Percentiles rank a stretch among this genome's conserved stretches.
Conservation (phyloP, 2,329 filamentous ascomycete genomes). For the Apiospora arundinis region DNA sequence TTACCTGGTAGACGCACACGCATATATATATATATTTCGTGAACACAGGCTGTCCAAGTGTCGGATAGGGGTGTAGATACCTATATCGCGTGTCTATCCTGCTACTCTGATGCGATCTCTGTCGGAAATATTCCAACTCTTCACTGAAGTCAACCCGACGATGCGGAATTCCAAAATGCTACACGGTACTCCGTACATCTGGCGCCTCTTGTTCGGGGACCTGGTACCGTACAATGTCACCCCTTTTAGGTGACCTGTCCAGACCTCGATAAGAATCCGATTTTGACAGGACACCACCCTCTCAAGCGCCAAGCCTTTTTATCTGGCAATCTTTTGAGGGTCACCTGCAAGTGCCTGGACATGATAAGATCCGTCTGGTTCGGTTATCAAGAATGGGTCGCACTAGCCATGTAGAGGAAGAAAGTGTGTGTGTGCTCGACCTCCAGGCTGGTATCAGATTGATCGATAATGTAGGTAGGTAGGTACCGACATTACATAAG, state of each 20-base stretch:
- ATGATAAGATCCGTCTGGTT: constrained; percentile 11
- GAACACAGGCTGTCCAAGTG: not conserved
- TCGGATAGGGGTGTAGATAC: not conserved
- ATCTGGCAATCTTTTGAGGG: constrained; percentile 11
- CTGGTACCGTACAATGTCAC: too few species aligned
- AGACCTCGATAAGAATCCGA: not conserved
- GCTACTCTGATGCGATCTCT: not conserved
- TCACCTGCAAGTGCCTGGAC: constrained; percentile 9
- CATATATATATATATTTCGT: not conserved
- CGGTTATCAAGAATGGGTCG: constrained; percentile 17
- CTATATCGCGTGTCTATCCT: not conserved
- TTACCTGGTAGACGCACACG: not conserved
- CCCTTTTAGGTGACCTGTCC: not conserved
- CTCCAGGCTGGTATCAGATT: constrained; percentile 8
- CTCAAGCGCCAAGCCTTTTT: constrained; percentile 7
- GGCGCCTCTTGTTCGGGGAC: too few species aligned
- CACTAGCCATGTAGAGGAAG: not conserved
- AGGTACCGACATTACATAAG: not conserved
- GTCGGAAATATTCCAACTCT: not conserved
- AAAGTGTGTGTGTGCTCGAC: not conserved
- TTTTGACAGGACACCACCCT: not conserved
- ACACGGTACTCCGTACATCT: not conserved
- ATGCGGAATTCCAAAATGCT: too few species aligned
- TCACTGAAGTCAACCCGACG: not conserved
- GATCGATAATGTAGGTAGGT: not conserved